Base-by-base conservation (phyloP, 106 monocot species). In the Allium cepa region DNA sequence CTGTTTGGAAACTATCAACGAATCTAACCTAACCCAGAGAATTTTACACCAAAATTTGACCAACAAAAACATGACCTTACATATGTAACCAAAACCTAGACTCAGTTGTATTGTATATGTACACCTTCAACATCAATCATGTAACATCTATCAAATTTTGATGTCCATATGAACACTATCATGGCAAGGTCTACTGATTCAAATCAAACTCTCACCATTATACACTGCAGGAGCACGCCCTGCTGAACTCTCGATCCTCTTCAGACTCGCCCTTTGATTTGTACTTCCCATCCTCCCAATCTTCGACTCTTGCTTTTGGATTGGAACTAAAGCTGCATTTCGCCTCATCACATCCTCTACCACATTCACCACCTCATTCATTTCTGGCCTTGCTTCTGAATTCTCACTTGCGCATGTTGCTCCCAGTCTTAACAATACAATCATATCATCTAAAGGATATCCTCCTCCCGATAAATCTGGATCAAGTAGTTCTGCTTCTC, bases 401-500 rank as follows among this genome's bases (percentile, higher is more conserved):
- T 62, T 60, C 56, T 47, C 49, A 47, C 76, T 68, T 49, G 64
- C 63, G 61, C 81, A 75, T 13, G 57, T 47, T 10, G 59, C 61
- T 15, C 65, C 87, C 11, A 81, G 26, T 8, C 80, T 77, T 12
- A 87, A 50, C 12, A 87, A 60, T 53, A 64, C 66, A 69, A 78
- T 70, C 83, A 87, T 81, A 18, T 69, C 64, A 0, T 48, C 47
- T 53, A 70, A n/a, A 53, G 68, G 27, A 5, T 65, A 45, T 0
- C 45, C 45, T 53, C 69, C 16, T 1, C 27, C 49, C 3, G 10
- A 57, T 8, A 72, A 68, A 7, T 67, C 73, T 59, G 70, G 84
- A 49, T 88, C 88, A 10, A 88, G 13, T 14, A 88, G 17, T 56
- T 88, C 88, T 0, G 55, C 79, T 76, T 79, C 81, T 63, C 73